A percentile compares a stretch with the other conserved stretches of the same genome.
Conservation (phyloP, 768 basidiomycete genomes). For the Phanerodontia chrysosporium region DNA sequence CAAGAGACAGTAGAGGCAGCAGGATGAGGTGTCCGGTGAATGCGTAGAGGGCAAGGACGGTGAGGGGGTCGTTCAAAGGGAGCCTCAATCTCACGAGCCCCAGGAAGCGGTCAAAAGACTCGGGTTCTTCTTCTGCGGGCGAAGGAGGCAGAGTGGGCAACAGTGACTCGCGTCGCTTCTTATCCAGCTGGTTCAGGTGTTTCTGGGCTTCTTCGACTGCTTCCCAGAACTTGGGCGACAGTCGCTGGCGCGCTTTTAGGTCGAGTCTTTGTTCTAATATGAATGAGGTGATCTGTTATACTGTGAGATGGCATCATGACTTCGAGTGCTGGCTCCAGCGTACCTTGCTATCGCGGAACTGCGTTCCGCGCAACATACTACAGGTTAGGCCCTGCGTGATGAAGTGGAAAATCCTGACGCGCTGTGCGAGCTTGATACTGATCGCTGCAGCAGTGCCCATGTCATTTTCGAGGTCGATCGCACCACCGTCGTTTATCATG, state of each 20-base stretch:
- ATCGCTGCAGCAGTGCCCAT: conserved; percentile 22
- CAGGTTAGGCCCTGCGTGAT: conserved; percentile 47
- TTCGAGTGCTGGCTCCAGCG: too few species aligned
- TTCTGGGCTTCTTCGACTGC: conserved; percentile 13
- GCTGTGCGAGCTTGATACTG: conserved; percentile 28
- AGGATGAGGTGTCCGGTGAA: conserved; percentile 38
- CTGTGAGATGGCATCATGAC: background rate
- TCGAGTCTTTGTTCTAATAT: conserved; percentile 37
- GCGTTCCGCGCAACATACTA: conserved; percentile 46
- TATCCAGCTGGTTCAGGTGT: conserved; percentile 14
- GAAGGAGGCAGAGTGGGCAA: background rate
- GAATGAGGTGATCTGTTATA: conserved; percentile 53
- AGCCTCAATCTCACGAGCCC: background rate
- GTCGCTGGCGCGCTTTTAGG: conserved; percentile 11
- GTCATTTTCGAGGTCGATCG: conserved; percentile 13
- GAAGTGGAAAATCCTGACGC: conserved; percentile 46
- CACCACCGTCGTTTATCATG: conserved; percentile 52
- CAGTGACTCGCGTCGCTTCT: background rate
- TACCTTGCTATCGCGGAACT: conserved; percentile 65
- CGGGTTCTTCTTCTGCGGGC: background rate
- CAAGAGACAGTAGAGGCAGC: conserved; percentile 33
- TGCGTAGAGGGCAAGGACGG: conserved; percentile 27
- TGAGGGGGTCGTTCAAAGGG: background rate
- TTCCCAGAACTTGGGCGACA: conserved; percentile 14
- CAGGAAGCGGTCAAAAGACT: background rate